Base-by-base conservation (phyloP, 805 yeast genomes). In the Saccharomycopsis schoenii region DNA sequence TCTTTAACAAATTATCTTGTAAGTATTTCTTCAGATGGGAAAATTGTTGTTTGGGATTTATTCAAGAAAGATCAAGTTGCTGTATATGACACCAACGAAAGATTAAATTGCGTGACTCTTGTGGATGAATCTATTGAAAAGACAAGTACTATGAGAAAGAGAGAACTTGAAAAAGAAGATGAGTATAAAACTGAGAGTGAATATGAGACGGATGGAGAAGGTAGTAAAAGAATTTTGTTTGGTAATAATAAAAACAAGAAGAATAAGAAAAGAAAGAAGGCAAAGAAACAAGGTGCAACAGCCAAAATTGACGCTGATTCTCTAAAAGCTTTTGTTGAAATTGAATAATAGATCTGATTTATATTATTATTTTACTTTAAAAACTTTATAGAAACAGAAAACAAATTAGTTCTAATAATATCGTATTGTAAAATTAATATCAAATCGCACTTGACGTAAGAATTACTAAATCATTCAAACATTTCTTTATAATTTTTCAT, bases 21-120 rank as follows among this genome's bases (percentile, higher is more conserved):
- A 0, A 86, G 96, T 1, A 89, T 91, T 12, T 89, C 97, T 0
- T 89, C 97, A 0, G 98, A 93, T 72, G 98, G 98, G 29, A 88
- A 83, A 68, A 86, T 93, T 58, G 96, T 94, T 8, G 88, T 93
- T 2, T 93, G 97, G 97, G 87, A 92, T 70, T 74, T 86, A 69
- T 70, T 74, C 0, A 68, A 75, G 1, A 79, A 80, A 67, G 96
- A 89, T 68, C 96, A 91, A 71, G 80, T 91, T 25, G 97, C 97
- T 0, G 94, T 90, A 2, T 93, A 91, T 71, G 89, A 86, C 65
- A 81, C 93, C 21, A 96, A 96, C 12, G 98, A 94, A 73, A 80
- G 99, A 68, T 79, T 94, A 64, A 93, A 89, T 71, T 93, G 97
- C 74, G 84, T 91, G 24, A 80, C 86, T 14, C 80, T 88, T 1